A percentile compares a stretch with the other conserved stretches of the same genome.
Evolutionary conservation across 108 stramenopile species (phyloP).

Genomic region (Ochromonas danica): DNA sequence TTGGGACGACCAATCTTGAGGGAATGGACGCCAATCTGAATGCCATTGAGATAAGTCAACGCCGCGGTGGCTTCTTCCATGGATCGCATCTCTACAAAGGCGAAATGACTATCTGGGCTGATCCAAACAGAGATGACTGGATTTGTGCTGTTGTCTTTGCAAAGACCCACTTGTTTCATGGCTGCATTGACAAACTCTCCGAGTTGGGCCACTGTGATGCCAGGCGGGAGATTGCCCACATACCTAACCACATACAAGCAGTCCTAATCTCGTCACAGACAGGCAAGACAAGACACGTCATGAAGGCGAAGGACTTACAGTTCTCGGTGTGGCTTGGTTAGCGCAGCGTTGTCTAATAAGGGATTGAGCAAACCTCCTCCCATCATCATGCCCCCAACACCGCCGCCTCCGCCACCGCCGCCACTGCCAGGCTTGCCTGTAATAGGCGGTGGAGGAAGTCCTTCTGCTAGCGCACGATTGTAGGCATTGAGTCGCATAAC

Average conservation of each 20-base stretch:
- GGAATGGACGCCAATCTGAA: not conserved
- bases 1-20: slow-evolving; percentile 40
- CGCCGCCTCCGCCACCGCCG: no score
- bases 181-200: slow-evolving; percentile 38
- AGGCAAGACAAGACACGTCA: not conserved
- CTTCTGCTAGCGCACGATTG: not conserved
- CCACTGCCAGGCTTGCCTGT: not conserved
- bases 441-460: not conserved
- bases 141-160: not conserved
- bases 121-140: slow-evolving; percentile 27
- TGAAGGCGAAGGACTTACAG: not conserved
- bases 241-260: not conserved
- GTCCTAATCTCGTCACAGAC: no score
- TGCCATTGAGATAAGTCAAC: slow-evolving; percentile 25
- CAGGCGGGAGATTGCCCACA: slow-evolving; percentile 38
- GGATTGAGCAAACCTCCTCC: no score
- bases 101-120: slow-evolving; percentile 34
- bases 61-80: slow-evolving; percentile 25
- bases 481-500: slow-evolving; percentile 23
- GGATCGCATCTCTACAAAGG: slow-evolving; percentile 35
- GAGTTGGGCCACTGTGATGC: slow-evolving; percentile 28
- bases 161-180: slow-evolving; percentile 36
- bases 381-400: no score
- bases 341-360: not conserved
- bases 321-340: slow-evolving; percentile 25